Evolutionary conservation across 2,329 filamentous ascomycete species (phyloP).

Genomic region (Hymenoscyphus scutula): DNA sequence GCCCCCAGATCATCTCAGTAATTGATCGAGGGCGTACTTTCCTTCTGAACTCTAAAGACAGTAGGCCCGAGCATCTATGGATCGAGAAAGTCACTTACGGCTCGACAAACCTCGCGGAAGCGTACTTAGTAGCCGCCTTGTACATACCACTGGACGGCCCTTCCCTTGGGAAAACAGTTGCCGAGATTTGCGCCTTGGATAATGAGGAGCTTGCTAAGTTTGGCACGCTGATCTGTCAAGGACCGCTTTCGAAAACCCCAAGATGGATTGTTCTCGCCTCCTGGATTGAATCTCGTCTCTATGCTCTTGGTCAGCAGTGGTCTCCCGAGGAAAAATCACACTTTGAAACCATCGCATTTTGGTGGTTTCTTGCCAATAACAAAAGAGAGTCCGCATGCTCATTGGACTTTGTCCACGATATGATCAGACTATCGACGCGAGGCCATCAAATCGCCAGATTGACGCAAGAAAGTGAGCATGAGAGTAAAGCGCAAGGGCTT

Average conservation of each 20-base stretch:
- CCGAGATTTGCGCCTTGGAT: neutral
- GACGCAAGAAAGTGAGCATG: neutral
- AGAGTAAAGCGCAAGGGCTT: neutral
- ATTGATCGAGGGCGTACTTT: neutral
- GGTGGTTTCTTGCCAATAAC: neutral
- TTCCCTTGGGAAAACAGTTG: neutral
- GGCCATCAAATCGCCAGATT: neutral
- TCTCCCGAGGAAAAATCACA: neutral
- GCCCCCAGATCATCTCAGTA: neutral
- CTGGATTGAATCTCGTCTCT: neutral
- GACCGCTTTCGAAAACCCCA: neutral
- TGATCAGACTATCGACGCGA: neutral
- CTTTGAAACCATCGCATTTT: neutral
- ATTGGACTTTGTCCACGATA: neutral
- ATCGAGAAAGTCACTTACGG: slow-evolving; percentile 11
- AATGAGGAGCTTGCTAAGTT: neutral
- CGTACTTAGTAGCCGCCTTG: slow-evolving; percentile 4
- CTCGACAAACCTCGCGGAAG: neutral
- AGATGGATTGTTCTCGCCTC: neutral
- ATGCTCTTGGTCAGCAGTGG: neutral
- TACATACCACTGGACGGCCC: neutral
- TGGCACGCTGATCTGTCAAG: neutral
- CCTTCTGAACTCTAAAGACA: neutral
- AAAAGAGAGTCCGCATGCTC: neutral
- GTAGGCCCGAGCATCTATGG: slow-evolving; percentile 5